Evolutionary conservation across 768 basidiomycete species (phyloP).

Genomic region (Mycena polygramma): DNA sequence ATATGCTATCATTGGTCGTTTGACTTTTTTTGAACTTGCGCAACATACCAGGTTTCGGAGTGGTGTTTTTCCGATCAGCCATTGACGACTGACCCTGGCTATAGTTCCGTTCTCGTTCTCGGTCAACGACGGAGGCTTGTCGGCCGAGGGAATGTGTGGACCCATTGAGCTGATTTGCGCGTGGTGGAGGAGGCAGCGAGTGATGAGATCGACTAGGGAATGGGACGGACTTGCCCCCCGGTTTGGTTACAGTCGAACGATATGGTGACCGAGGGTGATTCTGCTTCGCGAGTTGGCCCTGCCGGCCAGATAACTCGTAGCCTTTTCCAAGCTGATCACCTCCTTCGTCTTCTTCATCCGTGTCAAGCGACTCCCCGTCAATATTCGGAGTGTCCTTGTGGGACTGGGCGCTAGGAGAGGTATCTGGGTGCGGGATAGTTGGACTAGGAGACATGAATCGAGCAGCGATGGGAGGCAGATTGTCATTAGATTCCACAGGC

Average conservation of each 20-base stretch:
- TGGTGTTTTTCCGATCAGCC: conserved; percentile 50
- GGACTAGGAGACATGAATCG: conserved; percentile 89
- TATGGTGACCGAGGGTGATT: conserved; percentile 86
- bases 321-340: conserved; percentile 66
- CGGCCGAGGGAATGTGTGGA: conserved; percentile 85
- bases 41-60: conserved; percentile 63
- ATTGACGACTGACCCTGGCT: conserved; percentile 58
- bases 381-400: conserved; percentile 72
- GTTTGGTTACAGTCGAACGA: conserved; percentile 60
- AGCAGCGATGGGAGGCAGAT: conserved; percentile 89
- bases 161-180: conserved; percentile 62
- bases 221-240: conserved; percentile 66
- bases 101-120: conserved; percentile 65
- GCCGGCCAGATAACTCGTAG: conserved; percentile 47
- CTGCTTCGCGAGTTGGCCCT: conserved; percentile 60
- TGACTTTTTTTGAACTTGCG: conserved; percentile 79
- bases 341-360: conserved; percentile 79
- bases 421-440: conserved; percentile 34
- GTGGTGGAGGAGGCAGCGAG: conserved; percentile 78
- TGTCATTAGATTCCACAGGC: conserved; percentile 77
- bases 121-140: conserved; percentile 68
- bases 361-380: conserved; percentile 77
- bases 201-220: conserved; percentile 87
- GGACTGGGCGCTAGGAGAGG: conserved; percentile 42
- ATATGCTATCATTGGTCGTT: conserved; percentile 59